These are phyloP conservation scores for Termitomyces sp. DNA, from an alignment of 1,284 basidiomycete genomes.

Conservation along the genomic window DNA sequence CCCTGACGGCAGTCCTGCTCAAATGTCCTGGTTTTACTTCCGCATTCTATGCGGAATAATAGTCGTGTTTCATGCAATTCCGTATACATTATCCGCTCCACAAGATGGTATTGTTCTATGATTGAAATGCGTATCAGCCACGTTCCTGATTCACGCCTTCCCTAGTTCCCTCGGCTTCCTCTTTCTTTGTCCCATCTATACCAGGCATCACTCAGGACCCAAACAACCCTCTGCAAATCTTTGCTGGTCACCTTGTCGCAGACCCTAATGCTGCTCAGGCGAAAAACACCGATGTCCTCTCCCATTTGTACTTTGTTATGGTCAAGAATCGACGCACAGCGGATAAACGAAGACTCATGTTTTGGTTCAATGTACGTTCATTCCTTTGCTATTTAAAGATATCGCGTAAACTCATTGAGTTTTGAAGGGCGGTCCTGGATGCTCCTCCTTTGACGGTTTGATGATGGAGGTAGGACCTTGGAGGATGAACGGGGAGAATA, in stretches of 20 bases:
- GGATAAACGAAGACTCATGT: slow-evolving; percentile 84
- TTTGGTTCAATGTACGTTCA: slow-evolving; percentile 91
- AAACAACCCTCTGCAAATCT: slow-evolving; percentile 70
- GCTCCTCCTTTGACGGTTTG: slow-evolving; percentile 94
- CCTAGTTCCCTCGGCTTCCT: slow-evolving; percentile 72
- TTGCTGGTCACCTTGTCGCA: slow-evolving; percentile 76
- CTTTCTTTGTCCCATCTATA: slow-evolving; percentile 76
- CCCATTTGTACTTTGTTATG: slow-evolving; percentile 89
- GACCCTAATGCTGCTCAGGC: slow-evolving; percentile 60
- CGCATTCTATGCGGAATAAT: slow-evolving; percentile 14
- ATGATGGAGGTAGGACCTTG: slow-evolving; percentile 99
- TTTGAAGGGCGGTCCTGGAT: slow-evolving; percentile 87
- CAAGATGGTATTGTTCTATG: slow-evolving; percentile 50
- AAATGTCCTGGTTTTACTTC: slow-evolving; percentile 10
- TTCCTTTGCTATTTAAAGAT: not conserved
- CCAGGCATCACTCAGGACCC: slow-evolving; percentile 73
- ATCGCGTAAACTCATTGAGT: not conserved
- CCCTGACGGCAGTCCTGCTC: not conserved
- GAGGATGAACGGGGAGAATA: slow-evolving; percentile 75
- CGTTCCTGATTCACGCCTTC: slow-evolving; percentile 5
- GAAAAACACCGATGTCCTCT: slow-evolving; percentile 53
- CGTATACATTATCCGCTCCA: slow-evolving; percentile 31
- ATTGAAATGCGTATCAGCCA: too few species aligned
- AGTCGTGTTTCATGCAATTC: slow-evolving; percentile 8
- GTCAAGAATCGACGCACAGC: slow-evolving; percentile 83